These are phyloP conservation scores for Drosera spatulata DNA, from an alignment of 179 eudicot genomes.

Conservation along the genomic window DNA sequence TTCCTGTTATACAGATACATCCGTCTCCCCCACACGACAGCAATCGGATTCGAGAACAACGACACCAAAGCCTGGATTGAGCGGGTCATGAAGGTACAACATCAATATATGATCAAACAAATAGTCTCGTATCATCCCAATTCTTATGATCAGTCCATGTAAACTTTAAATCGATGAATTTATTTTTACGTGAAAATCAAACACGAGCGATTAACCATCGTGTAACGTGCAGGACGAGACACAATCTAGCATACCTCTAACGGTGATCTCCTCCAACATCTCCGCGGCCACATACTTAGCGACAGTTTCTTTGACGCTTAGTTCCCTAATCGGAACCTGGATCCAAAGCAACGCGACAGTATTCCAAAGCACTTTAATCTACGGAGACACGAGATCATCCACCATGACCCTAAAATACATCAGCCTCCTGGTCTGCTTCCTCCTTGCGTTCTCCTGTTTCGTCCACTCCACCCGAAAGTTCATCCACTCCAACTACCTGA, in stretches of 20 bases:
- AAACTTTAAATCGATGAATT: not conserved
- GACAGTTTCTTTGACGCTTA: constrained; percentile 41
- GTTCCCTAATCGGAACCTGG: constrained; percentile 70
- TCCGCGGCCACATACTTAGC: constrained; percentile 52
- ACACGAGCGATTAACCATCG: not conserved
- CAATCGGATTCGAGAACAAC: constrained; percentile 61
- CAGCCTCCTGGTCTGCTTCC: constrained; percentile 46
- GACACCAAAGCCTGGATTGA: constrained; percentile 69
- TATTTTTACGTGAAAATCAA: not conserved
- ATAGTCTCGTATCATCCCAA: no score
- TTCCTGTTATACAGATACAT: constrained; percentile 47
- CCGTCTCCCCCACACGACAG: constrained; percentile 52
- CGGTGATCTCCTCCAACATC: constrained; percentile 38
- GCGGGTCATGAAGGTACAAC: constrained; percentile 18
- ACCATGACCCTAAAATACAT: constrained; percentile 66
- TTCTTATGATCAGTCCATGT: no score
- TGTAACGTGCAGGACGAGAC: constrained; percentile 17
- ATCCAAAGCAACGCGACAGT: constrained; percentile 43
- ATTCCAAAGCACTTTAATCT: constrained; percentile 45
- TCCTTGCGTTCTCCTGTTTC: constrained; percentile 63
- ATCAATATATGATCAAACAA: no score
- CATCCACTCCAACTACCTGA: constrained; percentile 53
- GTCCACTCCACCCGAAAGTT: constrained; percentile 69
- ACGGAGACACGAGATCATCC: constrained; percentile 53
- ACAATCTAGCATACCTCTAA: constrained; percentile 24